Base-by-base conservation (phyloP, 345 rosid genomes). In the Linum lewisii region DNA sequence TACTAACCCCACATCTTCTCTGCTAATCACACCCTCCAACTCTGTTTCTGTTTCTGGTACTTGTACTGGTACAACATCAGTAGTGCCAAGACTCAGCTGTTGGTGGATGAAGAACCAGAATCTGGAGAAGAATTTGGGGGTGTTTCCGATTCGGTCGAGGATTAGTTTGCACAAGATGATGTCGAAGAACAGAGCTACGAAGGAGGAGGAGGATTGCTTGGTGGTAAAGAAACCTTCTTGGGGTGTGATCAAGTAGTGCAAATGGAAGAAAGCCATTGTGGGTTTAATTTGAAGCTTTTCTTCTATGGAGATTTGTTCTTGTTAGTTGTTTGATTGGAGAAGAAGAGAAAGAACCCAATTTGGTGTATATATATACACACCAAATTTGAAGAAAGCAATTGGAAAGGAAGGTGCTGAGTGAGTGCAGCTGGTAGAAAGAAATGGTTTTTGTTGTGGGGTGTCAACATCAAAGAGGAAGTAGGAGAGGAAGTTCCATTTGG, bases 1-100 rank as follows among this genome's bases (percentile, higher is more conserved):
- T 77, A 85, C 80, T 73, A 56, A 64, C 81, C 79, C 85, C 59
- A 75, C 79, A 60, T 90, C 89, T 63, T 79, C 83, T 60, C 68
- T 78, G 51, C 21, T 52, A 1, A 85, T 25, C 37, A 45, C 65
- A 42, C 45, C 77, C 8, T 71, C 79, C 32, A 62, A 55, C 65
- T 63, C 76, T 44, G 66, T 34, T 60, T 67, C 57, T 34, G 32
- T 70, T 42, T 6, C 47, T 42, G 11, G 13, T 42, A 42, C 15
- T 42, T 3, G 16, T 42, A 42, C 47, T 42, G 0, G 1, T 42
- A 11, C 47, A 2, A 11, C 47, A 34, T 22, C 69, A 57, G 24
- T 36, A 24, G n/a, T n/a, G n/a, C 58, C 58, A 29, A 37, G 55
- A 47, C 73, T 54, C 29, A 67, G 26, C 32, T 68, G 78, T 73